These are phyloP conservation scores for Umbelopsis vinacea DNA, from an alignment of 192 early-diverging fungal genomes.

Conservation along the genomic window DNA sequence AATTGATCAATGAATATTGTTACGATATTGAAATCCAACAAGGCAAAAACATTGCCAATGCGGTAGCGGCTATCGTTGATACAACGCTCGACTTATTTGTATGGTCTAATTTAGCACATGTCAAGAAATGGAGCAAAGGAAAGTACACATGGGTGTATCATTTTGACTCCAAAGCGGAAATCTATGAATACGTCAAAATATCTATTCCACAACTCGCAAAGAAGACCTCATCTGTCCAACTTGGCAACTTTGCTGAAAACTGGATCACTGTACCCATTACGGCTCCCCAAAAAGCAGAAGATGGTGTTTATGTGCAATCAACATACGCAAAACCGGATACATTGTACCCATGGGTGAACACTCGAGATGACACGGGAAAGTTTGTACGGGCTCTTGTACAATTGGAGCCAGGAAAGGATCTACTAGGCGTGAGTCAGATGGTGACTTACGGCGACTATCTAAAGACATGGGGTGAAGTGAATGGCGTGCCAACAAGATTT, in stretches of 20 bases:
- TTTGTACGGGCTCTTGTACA: neutral
- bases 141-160: constrained; percentile 16
- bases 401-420: neutral
- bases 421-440: neutral
- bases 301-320: neutral
- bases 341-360: neutral
- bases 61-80: neutral
- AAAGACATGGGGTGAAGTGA: neutral
- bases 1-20: neutral
- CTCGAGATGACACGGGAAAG: neutral
- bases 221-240: neutral
- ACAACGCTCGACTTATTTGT: neutral
- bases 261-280: neutral
- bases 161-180: neutral
- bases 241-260: neutral
- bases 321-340: neutral
- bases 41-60: constrained; percentile 5
- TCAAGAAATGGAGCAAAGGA: neutral
- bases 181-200: neutral
- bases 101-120: neutral
- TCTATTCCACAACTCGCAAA: neutral
- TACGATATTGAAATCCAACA: neutral
- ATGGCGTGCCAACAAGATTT: neutral
- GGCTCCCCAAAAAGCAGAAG: neutral
- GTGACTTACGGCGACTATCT: neutral